These are phyloP conservation scores for Pythium volutum DNA, from an alignment of 352 stramenopile species.

Conservation along the genomic window DNA sequence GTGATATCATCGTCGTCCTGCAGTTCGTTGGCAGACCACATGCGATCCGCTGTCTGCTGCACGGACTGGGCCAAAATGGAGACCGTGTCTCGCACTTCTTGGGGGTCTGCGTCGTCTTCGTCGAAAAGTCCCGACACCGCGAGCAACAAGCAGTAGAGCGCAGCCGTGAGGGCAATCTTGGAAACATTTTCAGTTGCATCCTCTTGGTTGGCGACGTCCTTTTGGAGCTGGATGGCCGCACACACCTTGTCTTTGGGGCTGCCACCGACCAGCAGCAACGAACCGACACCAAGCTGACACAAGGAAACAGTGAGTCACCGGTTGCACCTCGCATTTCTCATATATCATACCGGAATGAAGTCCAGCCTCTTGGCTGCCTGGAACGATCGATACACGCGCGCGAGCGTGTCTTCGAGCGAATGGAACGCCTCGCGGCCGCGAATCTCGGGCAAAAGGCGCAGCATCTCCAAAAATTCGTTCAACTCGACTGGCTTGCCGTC, in stretches of 20 bases:
- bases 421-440: slow-evolving; percentile 57
- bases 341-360: slow-evolving; percentile 40
- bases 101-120: slow-evolving; percentile 40
- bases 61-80: slow-evolving; percentile 58
- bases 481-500: slow-evolving; percentile 31
- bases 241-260: slow-evolving; percentile 54
- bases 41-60: slow-evolving; percentile 41
- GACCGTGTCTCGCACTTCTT: slow-evolving; percentile 52
- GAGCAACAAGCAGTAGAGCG: slow-evolving; percentile 50
- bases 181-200: neutral
- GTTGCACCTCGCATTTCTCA: neutral
- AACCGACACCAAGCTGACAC: slow-evolving; percentile 47
- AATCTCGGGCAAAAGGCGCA: slow-evolving; percentile 52
- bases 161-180: slow-evolving; percentile 12
- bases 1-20: slow-evolving; percentile 21
- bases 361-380: slow-evolving; percentile 49
- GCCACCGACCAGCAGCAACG: slow-evolving; percentile 51
- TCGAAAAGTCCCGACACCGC: slow-evolving; percentile 66
- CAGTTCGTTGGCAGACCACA: slow-evolving; percentile 28
- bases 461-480: slow-evolving; percentile 59
- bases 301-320: neutral
- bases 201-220: slow-evolving; percentile 1
- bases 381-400: slow-evolving; percentile 67
- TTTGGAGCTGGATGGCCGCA: slow-evolving; percentile 44
- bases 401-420: slow-evolving; percentile 59